Evolutionary conservation across 2,329 filamentous ascomycete species (phyloP).

Genomic region (Didymosphaeria variabile): DNA sequence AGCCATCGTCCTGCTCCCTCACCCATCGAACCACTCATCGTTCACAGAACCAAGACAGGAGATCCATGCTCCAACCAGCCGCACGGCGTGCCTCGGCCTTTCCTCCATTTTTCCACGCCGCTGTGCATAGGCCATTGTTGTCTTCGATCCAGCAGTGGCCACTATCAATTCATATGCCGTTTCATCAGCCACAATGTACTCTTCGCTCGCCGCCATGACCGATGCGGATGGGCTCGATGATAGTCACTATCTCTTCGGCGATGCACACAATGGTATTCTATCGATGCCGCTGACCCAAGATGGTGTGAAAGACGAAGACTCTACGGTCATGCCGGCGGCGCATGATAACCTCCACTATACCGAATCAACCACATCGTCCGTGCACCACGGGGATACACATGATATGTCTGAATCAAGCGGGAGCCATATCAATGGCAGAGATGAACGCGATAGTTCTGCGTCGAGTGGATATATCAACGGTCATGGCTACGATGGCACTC

Average conservation of each 20-base stretch:
- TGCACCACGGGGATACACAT: conserved; percentile 49
- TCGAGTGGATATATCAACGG: conserved; percentile 41
- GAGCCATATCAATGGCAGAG: conserved; percentile 42
- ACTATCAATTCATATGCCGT: conserved; percentile 40
- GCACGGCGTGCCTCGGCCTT: conserved; percentile 24
- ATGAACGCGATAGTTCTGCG: conserved; percentile 43
- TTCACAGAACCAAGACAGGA: conserved; percentile 43
- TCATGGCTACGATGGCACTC: conserved; percentile 38
- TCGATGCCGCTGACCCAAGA: conserved; percentile 46
- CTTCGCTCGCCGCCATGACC: conserved; percentile 43
- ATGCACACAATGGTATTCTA: conserved; percentile 41
- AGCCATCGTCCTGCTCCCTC: conserved; percentile 20
- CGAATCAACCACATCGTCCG: conserved; percentile 51
- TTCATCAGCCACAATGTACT: conserved; percentile 44
- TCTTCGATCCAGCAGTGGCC: conserved; percentile 30
- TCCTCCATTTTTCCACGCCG: conserved; percentile 22
- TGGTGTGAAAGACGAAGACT: conserved; percentile 43
- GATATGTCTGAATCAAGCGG: conserved; percentile 47
- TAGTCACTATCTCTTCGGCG: conserved; percentile 45
- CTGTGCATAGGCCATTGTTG: conserved; percentile 35
- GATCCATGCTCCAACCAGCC: conserved; percentile 32
- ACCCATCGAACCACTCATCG: conserved; percentile 33
- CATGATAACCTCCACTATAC: conserved; percentile 50
- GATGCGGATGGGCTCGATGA: conserved; percentile 47
- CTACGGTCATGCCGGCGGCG: conserved; percentile 38